Base-by-base conservation (phyloP, 108 stramenopile genomes). In the Bacterosira constricta region DNA sequence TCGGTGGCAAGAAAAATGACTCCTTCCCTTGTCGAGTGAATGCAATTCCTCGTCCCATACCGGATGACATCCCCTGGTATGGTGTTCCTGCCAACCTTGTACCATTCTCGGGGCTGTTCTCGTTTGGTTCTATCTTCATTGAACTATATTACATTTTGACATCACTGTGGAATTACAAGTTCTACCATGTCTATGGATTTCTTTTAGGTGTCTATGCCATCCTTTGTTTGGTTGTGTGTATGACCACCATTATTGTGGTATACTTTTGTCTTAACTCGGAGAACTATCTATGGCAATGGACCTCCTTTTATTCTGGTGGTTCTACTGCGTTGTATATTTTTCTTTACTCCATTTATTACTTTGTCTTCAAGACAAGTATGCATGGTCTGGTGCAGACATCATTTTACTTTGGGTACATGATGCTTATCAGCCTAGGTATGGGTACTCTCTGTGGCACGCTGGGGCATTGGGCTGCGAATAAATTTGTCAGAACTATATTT, bases 201-300 rank as follows among this genome's bases (percentile, higher is more conserved):
- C 70, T 99, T 57, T 83, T 98, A 68, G 91, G 97, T 31, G 99
- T 98, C 7, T 96, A 96, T 74, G 74, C 82, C 55, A 99, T 99
- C 65, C 89, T 99, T 50, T 84, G 85, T 15, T 86, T 98, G 61
- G 99, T 99, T 26, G 93, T 96, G 1, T 89, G 95, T 35, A 97
- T 98, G 91, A 96, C 96, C 26, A 92, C 95, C 45, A 91, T 99
- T 68, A 97, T 99, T 63, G 94, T 97, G 11, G 96, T 97, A 5
- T 99, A 99, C 87, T 97, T 97, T 70, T 85, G 88, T 59, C 82
- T 99, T 50, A 98, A 98, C 64, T 91, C 92, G 7, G 99, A 99
- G 77, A 97, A 99, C 77, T 97, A 98, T 76, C 86, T 94, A 52
- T 99, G 99, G 99, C 99, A 98, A 83, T 99, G 99, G 99, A 85